A percentile compares a stretch with the other conserved stretches of the same genome.
These are phyloP conservation scores for Cercospora zeina DNA, from an alignment of 2,329 filamentous ascomycete species.

Conservation along the genomic window DNA sequence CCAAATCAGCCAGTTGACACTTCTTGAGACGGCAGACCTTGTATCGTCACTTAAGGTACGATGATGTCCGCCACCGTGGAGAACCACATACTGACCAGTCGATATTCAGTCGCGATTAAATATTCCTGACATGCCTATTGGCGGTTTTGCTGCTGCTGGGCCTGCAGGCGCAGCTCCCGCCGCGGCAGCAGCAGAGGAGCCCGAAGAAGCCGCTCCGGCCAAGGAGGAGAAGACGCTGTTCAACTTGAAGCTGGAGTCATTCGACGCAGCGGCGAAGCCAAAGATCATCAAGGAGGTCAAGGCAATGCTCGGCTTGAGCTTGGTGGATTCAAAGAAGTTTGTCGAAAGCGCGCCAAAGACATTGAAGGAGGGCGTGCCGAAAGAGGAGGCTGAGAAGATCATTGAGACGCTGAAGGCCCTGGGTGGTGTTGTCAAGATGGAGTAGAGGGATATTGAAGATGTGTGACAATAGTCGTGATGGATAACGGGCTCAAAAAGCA, in stretches of 20 bases:
- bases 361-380: conserved; percentile 98
- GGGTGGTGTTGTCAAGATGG: conserved; percentile 85
- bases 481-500: conserved; percentile 16
- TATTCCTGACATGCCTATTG: conserved; percentile 95
- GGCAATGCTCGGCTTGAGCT: conserved; percentile 84
- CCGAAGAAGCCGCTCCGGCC: conserved; percentile 84
- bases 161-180: conserved; percentile 61
- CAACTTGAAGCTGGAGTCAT: conserved; percentile 88
- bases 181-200: conserved; percentile 63
- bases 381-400: conserved; percentile 99
- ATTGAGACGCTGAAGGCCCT: conserved; percentile 90
- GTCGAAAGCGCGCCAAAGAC: conserved; percentile 97
- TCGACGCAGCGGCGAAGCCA: conserved; percentile 86
- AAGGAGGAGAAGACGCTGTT: conserved; percentile 95
- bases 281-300: conserved; percentile 99
- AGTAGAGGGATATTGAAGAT: conserved; percentile 53
- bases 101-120: conserved; percentile 78
- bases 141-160: conserved; percentile 76
- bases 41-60: conserved; percentile 90
- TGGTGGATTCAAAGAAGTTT: conserved; percentile 99
- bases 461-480: background rate
- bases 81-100: conserved; percentile 4
- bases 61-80: background rate
- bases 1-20: conserved; percentile 96
- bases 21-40: conserved; percentile 95